A percentile compares a stretch with the other conserved stretches of the same genome.
These are phyloP conservation scores for Yarrowia osloensis DNA, from an alignment of 805 yeast genomes.

Conservation along the genomic window DNA sequence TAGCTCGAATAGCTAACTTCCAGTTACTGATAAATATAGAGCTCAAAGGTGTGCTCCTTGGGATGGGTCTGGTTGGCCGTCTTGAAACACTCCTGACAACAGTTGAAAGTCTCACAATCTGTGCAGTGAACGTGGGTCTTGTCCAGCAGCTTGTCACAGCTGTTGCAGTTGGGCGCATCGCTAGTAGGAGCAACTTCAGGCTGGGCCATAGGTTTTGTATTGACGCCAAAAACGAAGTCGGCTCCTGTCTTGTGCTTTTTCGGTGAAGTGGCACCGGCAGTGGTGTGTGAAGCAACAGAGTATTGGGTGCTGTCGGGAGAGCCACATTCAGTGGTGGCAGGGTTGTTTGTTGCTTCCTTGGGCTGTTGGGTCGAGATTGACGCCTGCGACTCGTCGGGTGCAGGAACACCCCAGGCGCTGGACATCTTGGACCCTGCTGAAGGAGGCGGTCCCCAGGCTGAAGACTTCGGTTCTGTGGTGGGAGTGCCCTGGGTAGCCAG, in stretches of 20 bases:
- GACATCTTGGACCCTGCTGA: too few species aligned
- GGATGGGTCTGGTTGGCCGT: not conserved
- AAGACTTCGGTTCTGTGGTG: not conserved
- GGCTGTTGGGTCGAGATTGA: not conserved
- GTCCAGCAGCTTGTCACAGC: not conserved
- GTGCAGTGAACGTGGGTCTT: not conserved
- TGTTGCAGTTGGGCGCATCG: not conserved
- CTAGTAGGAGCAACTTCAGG: not conserved
- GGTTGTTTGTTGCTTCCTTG: not conserved
- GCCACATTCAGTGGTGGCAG: not conserved
- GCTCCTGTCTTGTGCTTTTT: not conserved
- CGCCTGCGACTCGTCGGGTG: not conserved
- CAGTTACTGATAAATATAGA: not conserved
- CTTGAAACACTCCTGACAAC: not conserved
- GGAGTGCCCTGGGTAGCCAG: not conserved
- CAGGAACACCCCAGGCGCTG: not conserved
- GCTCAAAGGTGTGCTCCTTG: slow-evolving; percentile 12
- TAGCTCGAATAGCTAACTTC: not conserved
- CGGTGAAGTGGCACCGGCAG: not conserved
- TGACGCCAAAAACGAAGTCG: not conserved
- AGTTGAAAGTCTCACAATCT: not conserved
- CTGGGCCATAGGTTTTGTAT: not conserved
- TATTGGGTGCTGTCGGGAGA: slow-evolving; percentile 1
- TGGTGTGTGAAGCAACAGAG: not conserved
- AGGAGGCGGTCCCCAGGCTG: too few species aligned